Conservation (phyloP, 352 stramenopile species). For the Globisporangium ultimum region DNA sequence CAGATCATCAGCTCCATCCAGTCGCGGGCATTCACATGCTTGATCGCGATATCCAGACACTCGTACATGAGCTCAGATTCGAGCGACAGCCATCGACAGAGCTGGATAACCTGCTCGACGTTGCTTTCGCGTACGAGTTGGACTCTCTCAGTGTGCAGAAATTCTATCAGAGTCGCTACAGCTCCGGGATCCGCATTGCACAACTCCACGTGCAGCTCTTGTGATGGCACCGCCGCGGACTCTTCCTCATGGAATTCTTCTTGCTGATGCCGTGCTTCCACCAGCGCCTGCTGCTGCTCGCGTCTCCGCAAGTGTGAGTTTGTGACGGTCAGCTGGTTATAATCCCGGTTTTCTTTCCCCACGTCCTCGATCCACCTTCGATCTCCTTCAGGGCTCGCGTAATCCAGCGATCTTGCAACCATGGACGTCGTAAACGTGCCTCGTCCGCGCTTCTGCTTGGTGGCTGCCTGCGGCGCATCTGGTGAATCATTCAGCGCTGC, state of each 20-base stretch:
- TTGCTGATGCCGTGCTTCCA: slow-evolving; percentile 1
- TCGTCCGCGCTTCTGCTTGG: slow-evolving; percentile 4
- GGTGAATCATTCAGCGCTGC: neutral
- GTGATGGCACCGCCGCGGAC: neutral
- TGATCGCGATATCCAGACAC: slow-evolving; percentile 30
- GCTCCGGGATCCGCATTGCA: slow-evolving; percentile 29
- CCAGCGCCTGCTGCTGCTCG: neutral
- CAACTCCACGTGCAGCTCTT: slow-evolving; percentile 41
- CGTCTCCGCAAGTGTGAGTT: slow-evolving; percentile 1
- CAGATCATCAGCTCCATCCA: slow-evolving; percentile 49
- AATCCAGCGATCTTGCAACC: neutral
- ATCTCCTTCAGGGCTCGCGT: neutral
- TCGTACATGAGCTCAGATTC: slow-evolving; percentile 34
- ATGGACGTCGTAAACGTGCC: slow-evolving; percentile 7
- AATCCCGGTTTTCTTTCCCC: slow-evolving; percentile 8
- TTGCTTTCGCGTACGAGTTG: slow-evolving; percentile 26
- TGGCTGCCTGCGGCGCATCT: neutral
- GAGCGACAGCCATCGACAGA: slow-evolving; percentile 47
- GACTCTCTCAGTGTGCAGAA: slow-evolving; percentile 43
- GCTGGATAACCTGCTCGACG: slow-evolving; percentile 30
- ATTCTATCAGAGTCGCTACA: slow-evolving; percentile 52
- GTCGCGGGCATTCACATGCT: slow-evolving; percentile 23
- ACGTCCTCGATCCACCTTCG: neutral
- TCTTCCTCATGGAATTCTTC: neutral
- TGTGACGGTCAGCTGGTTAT: slow-evolving; percentile 5